Evolutionary conservation across 768 basidiomycete genomes (phyloP).

Genomic region (Podaxis pistillaris): DNA sequence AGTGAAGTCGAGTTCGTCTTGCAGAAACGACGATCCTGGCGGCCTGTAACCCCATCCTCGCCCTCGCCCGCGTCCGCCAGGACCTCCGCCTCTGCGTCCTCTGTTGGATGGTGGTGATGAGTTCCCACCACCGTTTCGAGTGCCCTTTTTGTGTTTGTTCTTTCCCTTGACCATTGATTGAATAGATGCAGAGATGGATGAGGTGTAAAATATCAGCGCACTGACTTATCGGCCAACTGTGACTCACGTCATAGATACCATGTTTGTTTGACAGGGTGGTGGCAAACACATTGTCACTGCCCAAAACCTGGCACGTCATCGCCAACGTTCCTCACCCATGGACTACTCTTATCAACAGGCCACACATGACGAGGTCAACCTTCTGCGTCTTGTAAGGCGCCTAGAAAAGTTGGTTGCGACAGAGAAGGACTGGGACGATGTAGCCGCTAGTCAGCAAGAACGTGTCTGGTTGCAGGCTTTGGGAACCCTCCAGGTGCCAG

Average conservation of each 20-base stretch:
- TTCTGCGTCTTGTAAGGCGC: constrained; percentile 11
- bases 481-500: neutral
- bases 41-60: neutral
- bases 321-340: neutral
- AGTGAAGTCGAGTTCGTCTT: constrained; percentile 25
- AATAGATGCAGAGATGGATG: neutral
- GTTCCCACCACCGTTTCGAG: neutral
- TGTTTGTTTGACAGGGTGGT: neutral
- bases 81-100: constrained; percentile 7
- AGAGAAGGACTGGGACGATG: constrained; percentile 3
- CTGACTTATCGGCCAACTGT: neutral
- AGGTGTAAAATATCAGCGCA: neutral
- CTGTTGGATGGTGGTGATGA: neutral
- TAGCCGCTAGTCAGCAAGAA: neutral
- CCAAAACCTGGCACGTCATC: neutral
- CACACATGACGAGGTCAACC: constrained; percentile 17
- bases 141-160: neutral
- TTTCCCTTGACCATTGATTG: constrained; percentile 1
- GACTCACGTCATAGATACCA: neutral
- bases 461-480: neutral
- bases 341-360: neutral
- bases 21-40: constrained; percentile 20
- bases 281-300: neutral
- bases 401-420: constrained; percentile 9
- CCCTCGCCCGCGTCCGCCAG: constrained; percentile 10